Percentiles rank a stretch among this genome's conserved stretches.
Evolutionary conservation across 257 asterid species (phyloP).

Genomic region (Nemophila menziesii): DNA sequence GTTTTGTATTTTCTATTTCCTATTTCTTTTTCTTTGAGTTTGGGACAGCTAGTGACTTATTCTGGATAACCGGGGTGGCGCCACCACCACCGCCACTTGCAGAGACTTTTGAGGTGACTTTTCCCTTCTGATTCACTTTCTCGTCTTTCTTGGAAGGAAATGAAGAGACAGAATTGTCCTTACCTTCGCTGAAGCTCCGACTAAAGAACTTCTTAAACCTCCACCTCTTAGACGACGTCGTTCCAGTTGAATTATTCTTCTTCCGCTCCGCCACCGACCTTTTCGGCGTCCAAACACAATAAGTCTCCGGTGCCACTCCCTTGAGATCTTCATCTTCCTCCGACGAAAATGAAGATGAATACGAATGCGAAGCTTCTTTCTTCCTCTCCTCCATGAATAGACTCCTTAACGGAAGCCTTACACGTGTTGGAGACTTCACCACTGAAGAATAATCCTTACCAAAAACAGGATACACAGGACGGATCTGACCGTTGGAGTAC

Average conservation of each 20-base stretch:
- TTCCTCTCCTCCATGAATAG: slow-evolving; percentile 25
- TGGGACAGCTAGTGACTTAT: too few relatives aligned
- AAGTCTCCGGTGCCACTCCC: slow-evolving; percentile 19
- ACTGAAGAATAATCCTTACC: slow-evolving; percentile 8
- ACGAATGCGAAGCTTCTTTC: slow-evolving; percentile 8
- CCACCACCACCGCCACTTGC: too few relatives aligned
- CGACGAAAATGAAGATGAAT: slow-evolving; percentile 16
- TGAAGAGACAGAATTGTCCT: slow-evolving; percentile 18
- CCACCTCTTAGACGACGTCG: slow-evolving; percentile 26
- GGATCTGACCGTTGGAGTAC: slow-evolving; percentile 62
- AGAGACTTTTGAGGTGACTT: too few relatives aligned
- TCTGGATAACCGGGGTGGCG: too few relatives aligned
- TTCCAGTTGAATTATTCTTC: slow-evolving; percentile 21
- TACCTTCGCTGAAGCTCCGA: slow-evolving; percentile 24
- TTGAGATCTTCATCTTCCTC: slow-evolving; percentile 36
- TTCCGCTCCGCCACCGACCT: slow-evolving; percentile 11
- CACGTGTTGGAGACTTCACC: background rate
- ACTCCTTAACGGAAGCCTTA: slow-evolving; percentile 19
- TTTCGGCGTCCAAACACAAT: slow-evolving; percentile 30
- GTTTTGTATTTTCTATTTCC: too few relatives aligned
- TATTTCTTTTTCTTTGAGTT: too few relatives aligned
- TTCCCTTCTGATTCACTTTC: background rate
- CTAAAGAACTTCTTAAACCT: slow-evolving; percentile 15
- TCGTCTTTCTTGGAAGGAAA: slow-evolving; percentile 2
- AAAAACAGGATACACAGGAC: slow-evolving; percentile 49